Evolutionary conservation across 225 moss, liverwort and hornwort species (phyloP), one percentile per base, ranked within the genome.

Genomic region (Neckera pumila): DNA sequence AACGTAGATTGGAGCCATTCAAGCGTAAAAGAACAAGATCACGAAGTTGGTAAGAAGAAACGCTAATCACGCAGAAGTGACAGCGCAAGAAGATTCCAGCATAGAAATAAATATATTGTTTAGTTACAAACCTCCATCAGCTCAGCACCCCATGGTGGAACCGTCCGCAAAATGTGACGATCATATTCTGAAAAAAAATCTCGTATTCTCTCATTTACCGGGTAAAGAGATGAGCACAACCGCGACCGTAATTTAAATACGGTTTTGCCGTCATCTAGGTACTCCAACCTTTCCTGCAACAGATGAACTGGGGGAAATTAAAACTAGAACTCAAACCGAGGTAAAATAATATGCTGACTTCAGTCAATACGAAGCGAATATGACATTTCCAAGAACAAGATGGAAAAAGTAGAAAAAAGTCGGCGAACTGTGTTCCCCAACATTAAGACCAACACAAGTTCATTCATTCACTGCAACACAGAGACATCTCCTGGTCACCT

Each of bases 161-260:
- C 93, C 63, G 95, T 95, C 83, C 96, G 93, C 82, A 96, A 93
- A 88, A 96, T 92, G 66, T 98, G 95, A 42, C 98, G 96, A 89
- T 98, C 98, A 87, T 98, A 98, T 70, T 98, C 97, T 66, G 93
- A 92, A 89, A 97, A 97, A 76, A 98, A 98, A 84, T 98, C 97
- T 84, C 97, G 96, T 63, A 98, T 97, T 60, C 94, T 94, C 91
- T 98, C 98, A 90, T 97, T 96, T 14, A 98, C 95, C 60, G 98
- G 94, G 90, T 98, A 98, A 49, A 98, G 88, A 53, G 98, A 97
- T 76, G 98, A 98, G 88, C 97, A 97, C 38, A 98, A 89, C 82
- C 98, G 96, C 65, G 96, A 93, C 43, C 96, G 95, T 79, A 98
- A 88, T 89, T 95, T 95, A 81, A 98, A 98, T 51, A 94, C 91